phyloP scores from a whole-genome alignment of 495 filamentous ascomycete species.

The Amniculicola lignicola region DNA sequence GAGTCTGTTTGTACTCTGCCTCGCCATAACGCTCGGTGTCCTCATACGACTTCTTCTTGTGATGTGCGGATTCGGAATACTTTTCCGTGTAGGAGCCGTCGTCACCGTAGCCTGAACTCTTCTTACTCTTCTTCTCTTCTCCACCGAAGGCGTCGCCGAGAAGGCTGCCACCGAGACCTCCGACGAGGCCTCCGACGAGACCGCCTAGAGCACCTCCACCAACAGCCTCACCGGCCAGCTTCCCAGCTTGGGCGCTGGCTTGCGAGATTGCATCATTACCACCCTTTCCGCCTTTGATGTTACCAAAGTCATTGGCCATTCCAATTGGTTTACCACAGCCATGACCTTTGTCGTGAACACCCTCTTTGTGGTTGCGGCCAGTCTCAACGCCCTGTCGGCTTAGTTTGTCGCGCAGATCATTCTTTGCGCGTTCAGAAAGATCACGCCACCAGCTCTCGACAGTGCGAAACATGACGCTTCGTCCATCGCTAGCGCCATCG shows the following conservation, averaged over 20 bases:
- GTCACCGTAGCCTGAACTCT: constrained; percentile 34
- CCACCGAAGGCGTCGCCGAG: constrained; percentile 40
- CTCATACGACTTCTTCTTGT: constrained; percentile 30
- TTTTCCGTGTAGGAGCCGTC: constrained; percentile 47
- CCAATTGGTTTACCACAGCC: constrained; percentile 73
- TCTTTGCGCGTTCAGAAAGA: constrained; percentile 57
- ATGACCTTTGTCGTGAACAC: constrained; percentile 78
- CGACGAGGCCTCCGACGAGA: constrained; percentile 49
- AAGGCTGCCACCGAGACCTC: constrained; percentile 37
- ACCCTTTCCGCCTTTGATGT: constrained; percentile 30
- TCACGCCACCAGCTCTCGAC: constrained; percentile 77
- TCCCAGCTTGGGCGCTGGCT: constrained; percentile 34
- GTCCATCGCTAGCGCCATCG: constrained; percentile 70
- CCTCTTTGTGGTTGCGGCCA: constrained; percentile 79
- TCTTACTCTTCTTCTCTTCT: constrained; percentile 47
- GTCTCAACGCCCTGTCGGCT: constrained; percentile 69
- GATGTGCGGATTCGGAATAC: constrained; percentile 48
- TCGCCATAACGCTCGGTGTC: constrained; percentile 47
- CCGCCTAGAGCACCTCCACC: constrained; percentile 46
- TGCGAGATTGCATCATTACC: constrained; percentile 32
- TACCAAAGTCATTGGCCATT: constrained; percentile 48
- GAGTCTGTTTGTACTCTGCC: constrained; percentile 46
- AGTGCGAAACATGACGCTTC: constrained; percentile 69
- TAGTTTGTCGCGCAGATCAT: constrained; percentile 66
- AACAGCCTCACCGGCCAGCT: constrained; percentile 39